phyloP scores from a whole-genome alignment of 805 yeast species.

The Wickerhamiella parazyma region DNA sequence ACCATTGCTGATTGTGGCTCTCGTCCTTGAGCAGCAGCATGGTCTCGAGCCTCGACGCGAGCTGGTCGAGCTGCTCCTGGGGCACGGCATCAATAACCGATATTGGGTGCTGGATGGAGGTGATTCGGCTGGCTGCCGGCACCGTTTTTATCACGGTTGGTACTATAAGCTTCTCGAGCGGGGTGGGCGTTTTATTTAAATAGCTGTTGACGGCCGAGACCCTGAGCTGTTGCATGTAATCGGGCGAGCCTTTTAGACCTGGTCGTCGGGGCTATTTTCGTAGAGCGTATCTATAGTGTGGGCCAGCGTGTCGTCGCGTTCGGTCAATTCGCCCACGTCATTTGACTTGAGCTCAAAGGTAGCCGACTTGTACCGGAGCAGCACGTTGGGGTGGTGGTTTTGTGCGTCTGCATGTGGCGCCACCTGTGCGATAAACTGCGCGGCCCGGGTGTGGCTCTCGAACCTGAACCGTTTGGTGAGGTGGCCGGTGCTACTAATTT shows the following conservation, averaged over 20 bases:
- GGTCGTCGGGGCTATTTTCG: background rate
- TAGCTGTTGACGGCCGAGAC: constrained; percentile 2
- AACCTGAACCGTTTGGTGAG: constrained; percentile 14
- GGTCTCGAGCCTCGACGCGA: background rate
- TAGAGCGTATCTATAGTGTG: background rate
- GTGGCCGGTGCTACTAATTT: constrained; percentile 1
- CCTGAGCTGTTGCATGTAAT: constrained; percentile 4
- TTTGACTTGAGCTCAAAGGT: constrained; percentile 16
- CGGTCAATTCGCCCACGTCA: constrained; percentile 14
- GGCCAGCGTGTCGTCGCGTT: constrained; percentile 16
- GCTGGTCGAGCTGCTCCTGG: background rate
- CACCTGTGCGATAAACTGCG: constrained; percentile 13
- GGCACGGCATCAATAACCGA: constrained; percentile 6
- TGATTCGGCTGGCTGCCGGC: background rate
- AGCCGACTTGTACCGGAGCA: constrained; percentile 14
- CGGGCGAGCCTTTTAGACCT: background rate
- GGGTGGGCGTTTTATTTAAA: background rate
- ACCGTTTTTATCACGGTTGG: background rate
- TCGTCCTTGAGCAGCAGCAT: background rate
- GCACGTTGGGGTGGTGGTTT: constrained; percentile 19
- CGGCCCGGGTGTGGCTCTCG: constrained; percentile 18
- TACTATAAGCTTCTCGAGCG: constrained; percentile 2
- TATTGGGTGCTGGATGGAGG: constrained; percentile 4
- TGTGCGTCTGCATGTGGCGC: constrained; percentile 16
- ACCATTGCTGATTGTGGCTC: background rate